Percentiles rank a stretch among this genome's conserved stretches.
These are phyloP conservation scores for Talaromyces sp. DNA, from an alignment of 2,329 filamentous ascomycete species.

Conservation along the genomic window DNA sequence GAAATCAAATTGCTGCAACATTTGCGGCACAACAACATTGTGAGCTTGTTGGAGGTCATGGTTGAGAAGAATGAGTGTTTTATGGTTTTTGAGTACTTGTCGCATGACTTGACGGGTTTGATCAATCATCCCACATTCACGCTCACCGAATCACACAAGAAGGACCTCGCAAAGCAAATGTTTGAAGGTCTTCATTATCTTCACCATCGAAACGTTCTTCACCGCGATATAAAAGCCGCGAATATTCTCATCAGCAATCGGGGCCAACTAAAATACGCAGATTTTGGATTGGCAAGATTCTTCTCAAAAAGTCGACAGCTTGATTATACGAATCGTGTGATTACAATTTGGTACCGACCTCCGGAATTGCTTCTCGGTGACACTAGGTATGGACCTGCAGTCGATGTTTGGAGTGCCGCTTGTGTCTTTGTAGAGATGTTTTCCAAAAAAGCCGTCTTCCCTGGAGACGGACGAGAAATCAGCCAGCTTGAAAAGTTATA, in stretches of 20 bases:
- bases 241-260: conserved; percentile 92
- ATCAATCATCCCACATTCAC: conserved; percentile 91
- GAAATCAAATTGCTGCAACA: conserved; percentile 97
- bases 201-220: conserved; percentile 85
- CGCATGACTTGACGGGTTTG: conserved; percentile 89
- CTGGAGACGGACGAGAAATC: conserved; percentile 91
- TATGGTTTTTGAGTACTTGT: conserved; percentile 98
- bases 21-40: conserved; percentile 79
- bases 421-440: conserved; percentile 98
- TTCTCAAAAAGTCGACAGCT: conserved; percentile 87
- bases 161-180: conserved; percentile 85
- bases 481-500: conserved; percentile 98
- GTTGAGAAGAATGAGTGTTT: conserved; percentile 98
- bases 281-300: conserved; percentile 93
- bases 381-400: conserved; percentile 81
- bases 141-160: conserved; percentile 78
- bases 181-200: conserved; percentile 93
- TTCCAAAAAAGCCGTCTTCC: conserved; percentile 86
- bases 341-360: conserved; percentile 96
- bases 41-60: conserved; percentile 94
- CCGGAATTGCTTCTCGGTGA: conserved; percentile 87
- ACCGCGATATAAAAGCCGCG: conserved; percentile 96
- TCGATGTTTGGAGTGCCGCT: conserved; percentile 95
- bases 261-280: conserved; percentile 84
- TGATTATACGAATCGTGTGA: conserved; percentile 97